These are phyloP conservation scores for Ophiobolus disseminans DNA, from an alignment of 2,329 filamentous ascomycete species.

Conservation along the genomic window DNA sequence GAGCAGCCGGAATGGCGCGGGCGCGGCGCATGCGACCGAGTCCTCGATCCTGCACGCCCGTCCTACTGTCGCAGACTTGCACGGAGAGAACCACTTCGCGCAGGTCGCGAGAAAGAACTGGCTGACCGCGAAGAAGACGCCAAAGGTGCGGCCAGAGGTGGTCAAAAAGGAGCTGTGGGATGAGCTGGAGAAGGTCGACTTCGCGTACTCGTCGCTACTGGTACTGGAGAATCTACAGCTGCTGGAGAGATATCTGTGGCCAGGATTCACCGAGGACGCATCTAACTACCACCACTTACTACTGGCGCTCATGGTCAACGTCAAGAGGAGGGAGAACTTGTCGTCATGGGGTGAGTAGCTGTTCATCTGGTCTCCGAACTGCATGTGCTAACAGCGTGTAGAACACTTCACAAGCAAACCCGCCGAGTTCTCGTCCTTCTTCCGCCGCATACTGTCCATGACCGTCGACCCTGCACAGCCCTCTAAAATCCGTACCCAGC, in stretches of 20 bases:
- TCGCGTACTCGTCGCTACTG: constrained; percentile 77
- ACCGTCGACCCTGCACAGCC: constrained; percentile 64
- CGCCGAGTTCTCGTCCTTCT: constrained; percentile 84
- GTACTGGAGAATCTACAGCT: constrained; percentile 89
- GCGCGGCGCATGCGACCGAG: constrained; percentile 29
- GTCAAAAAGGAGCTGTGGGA: constrained; percentile 92
- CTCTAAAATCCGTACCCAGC: constrained; percentile 68
- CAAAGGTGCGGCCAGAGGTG: constrained; percentile 78
- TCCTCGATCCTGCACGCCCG: constrained; percentile 51
- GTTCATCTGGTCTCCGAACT: constrained; percentile 6
- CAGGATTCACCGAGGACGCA: constrained; percentile 84
- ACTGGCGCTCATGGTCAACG: constrained; percentile 82
- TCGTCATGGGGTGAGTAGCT: constrained; percentile 79
- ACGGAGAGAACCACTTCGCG: constrained; percentile 70
- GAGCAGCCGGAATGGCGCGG: constrained; percentile 27
- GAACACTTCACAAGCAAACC: constrained; percentile 78
- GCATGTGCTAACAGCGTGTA: constrained; percentile 51
- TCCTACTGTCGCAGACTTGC: constrained; percentile 71
- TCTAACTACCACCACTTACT: constrained; percentile 92
- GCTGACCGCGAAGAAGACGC: constrained; percentile 70
- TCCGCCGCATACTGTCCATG: constrained; percentile 88
- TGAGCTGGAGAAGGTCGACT: constrained; percentile 79
- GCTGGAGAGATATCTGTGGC: constrained; percentile 93
- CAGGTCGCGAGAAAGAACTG: constrained; percentile 84
- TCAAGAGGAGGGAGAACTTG: constrained; percentile 86